Conservation (phyloP, 2,329 filamentous ascomycete species). For the Alternaria hordeiaustralica region DNA sequence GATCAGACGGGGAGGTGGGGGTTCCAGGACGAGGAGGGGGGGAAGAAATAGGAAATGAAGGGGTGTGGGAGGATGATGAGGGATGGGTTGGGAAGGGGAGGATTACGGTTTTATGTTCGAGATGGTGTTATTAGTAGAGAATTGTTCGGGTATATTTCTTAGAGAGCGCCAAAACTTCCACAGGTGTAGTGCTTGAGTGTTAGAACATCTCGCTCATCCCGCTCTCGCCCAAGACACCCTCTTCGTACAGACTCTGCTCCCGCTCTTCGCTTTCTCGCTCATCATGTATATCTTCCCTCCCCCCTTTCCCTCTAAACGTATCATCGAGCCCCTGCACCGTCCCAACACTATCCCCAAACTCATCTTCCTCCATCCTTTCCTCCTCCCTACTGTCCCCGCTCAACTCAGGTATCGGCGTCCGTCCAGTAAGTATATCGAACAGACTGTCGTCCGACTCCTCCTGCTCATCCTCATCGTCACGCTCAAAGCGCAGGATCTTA, state of each 20-base stretch:
- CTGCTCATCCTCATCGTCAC: constrained; percentile 28
- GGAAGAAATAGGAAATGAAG: constrained; percentile 8
- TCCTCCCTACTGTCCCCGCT: not conserved
- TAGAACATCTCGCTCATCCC: constrained; percentile 48
- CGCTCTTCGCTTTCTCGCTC: not conserved
- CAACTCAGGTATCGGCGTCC: constrained; percentile 50
- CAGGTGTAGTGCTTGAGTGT: not conserved
- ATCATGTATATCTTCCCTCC: not conserved
- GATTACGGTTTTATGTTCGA: not conserved
- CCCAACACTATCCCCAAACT: constrained; percentile 32
- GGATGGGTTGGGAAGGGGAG: not conserved
- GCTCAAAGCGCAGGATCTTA: constrained; percentile 39
- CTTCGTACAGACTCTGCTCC: not conserved
- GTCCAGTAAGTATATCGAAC: constrained; percentile 56
- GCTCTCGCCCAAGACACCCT: constrained; percentile 36
- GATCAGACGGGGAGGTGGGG: constrained; percentile 48
- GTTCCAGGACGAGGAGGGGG: constrained; percentile 37
- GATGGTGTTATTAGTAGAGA: not conserved
- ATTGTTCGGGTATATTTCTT: not conserved
- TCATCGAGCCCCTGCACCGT: constrained; percentile 48
- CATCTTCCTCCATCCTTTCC: constrained; percentile 11
- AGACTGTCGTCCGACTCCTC: constrained; percentile 56
- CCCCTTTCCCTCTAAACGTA: constrained; percentile 51
- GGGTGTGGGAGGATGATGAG: not conserved
- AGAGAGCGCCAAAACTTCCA: not conserved